A percentile compares a stretch with the other conserved stretches of the same genome.
phyloP scores from a whole-genome alignment of 176 grass and related monocot genomes.

The Carex pumila region DNA sequence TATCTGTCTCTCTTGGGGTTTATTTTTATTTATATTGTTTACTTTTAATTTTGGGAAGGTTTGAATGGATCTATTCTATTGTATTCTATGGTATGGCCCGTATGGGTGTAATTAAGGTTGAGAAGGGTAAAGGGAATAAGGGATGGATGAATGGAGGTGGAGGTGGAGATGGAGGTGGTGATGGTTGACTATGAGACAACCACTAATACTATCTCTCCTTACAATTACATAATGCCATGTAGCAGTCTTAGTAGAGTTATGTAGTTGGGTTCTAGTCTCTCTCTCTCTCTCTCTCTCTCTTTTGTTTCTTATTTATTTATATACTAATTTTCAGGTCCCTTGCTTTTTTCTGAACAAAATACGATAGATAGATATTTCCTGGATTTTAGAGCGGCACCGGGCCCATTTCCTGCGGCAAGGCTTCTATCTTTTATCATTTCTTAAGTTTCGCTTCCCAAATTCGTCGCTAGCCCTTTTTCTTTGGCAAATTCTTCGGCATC shows the following conservation, averaged over 20 bases:
- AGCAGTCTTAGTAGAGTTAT: not conserved
- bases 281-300: not conserved
- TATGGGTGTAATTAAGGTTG: not conserved
- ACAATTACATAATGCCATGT: not conserved
- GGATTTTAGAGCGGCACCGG: not conserved
- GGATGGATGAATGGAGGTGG: no score
- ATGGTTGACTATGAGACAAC: conserved; percentile 19
- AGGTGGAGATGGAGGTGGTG: not conserved
- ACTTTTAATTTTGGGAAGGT: conserved; percentile 2
- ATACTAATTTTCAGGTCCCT: not conserved
- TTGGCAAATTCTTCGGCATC: not conserved
- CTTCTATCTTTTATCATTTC: not conserved
- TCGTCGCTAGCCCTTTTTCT: not conserved
- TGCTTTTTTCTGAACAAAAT: conserved; percentile 3
- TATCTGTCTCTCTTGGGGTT: not conserved
- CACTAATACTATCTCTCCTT: not conserved
- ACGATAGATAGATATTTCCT: not conserved
- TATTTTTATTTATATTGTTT: not conserved
- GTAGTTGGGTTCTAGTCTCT: not conserved
- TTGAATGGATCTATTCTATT: not conserved
- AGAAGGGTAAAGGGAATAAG: not conserved
- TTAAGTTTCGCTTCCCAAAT: not conserved
- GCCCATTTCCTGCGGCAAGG: not conserved
- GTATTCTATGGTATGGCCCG: no score
- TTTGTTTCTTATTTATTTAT: conserved; percentile 3